phyloP scores from a whole-genome alignment of 1,139 yeast species.

The Pneumocystis sp. region DNA sequence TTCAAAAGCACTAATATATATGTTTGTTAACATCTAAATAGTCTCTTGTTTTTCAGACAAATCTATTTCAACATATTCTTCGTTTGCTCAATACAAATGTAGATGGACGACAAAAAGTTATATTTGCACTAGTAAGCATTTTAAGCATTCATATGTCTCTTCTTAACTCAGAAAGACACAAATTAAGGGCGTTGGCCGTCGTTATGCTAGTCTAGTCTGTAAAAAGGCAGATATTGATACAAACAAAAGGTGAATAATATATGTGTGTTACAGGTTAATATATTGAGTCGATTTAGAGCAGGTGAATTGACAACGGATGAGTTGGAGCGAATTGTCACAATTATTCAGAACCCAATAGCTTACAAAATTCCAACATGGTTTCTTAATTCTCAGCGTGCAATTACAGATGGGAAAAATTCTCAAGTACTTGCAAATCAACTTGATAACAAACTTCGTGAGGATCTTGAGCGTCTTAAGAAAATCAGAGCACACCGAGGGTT shows the following conservation, averaged over 20 bases:
- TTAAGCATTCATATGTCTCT: not conserved
- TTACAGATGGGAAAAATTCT: slow-evolving; percentile 97
- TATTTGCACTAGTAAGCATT: slow-evolving; percentile 63
- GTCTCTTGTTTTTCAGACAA: slow-evolving; percentile 97
- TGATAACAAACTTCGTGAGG: slow-evolving; percentile 99
- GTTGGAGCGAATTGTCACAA: slow-evolving; percentile 98
- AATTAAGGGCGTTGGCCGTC: slow-evolving; percentile 98
- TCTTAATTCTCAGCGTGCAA: slow-evolving; percentile 99
- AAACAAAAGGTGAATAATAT: slow-evolving; percentile 46
- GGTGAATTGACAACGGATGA: slow-evolving; percentile 99
- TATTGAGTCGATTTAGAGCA: slow-evolving; percentile 33
- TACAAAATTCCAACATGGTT: slow-evolving; percentile 99
- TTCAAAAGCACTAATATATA: not conserved
- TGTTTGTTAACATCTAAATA: slow-evolving; percentile 22
- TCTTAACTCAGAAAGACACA: slow-evolving; percentile 41
- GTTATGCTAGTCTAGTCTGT: slow-evolving; percentile 99
- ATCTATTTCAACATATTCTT: slow-evolving; percentile 99
- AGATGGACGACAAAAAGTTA: slow-evolving; percentile 99
- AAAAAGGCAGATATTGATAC: slow-evolving; percentile 99
- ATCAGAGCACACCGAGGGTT: slow-evolving; percentile 99
- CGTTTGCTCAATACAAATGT: slow-evolving; percentile 99
- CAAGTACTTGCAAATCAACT: slow-evolving; percentile 97
- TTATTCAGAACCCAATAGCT: slow-evolving; percentile 99
- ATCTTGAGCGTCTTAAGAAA: slow-evolving; percentile 98
- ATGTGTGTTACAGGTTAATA: not conserved